Base-by-base conservation (phyloP, 2,329 filamentous ascomycete genomes). In the Microascus cirrosus region DNA sequence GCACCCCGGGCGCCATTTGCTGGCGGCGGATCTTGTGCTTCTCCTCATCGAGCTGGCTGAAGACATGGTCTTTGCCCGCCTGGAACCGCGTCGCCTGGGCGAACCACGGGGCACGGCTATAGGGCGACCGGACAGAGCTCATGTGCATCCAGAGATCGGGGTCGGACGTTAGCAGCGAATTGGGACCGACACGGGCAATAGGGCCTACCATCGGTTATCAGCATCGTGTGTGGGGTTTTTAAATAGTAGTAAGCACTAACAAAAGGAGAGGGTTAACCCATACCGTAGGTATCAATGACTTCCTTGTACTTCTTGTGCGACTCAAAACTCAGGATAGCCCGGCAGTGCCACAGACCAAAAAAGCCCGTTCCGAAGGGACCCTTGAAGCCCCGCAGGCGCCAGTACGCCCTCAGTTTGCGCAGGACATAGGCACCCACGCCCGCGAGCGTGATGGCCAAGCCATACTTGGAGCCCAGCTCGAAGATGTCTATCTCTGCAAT, bases 1-100 rank as follows among this genome's bases (percentile, higher is more conserved):
- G 11, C 67, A 76, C 78, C n/a, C 77, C 81, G 1, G 75, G 68
- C 3, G 75, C 73, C 71, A 82, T 75, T 61, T 79, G 77, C 13
- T 74, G 71, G 12, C 73, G 70, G 36, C 77, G 64, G 36, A 64
- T 63, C 11, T 64, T 67, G 65, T 77, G 79, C 54, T 69, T 67
- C 15, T 65, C 70, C 45, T 78, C 76, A 58, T 83, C 71, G 45
- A 74, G 70, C 42, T 74, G 69, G 1, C 77, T 79, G 35, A 82
- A 74, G 5, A 84, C 71, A 59, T 78, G 81, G 61, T 82, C 76
- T 28, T 74, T 69, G n/a, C 76, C 72, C 0, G 78, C 76, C 59
- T 83, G 75, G 60, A 85, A 72, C 13, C 75, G 72, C 57, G 77
- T 71, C 4, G 72, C 74, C 59, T 73, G 42, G 59, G 73, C 68